Percentiles rank a stretch among this genome's conserved stretches.
phyloP scores from a whole-genome alignment of 495 filamentous ascomycete genomes.

The Friedmanniomyces simplex region DNA sequence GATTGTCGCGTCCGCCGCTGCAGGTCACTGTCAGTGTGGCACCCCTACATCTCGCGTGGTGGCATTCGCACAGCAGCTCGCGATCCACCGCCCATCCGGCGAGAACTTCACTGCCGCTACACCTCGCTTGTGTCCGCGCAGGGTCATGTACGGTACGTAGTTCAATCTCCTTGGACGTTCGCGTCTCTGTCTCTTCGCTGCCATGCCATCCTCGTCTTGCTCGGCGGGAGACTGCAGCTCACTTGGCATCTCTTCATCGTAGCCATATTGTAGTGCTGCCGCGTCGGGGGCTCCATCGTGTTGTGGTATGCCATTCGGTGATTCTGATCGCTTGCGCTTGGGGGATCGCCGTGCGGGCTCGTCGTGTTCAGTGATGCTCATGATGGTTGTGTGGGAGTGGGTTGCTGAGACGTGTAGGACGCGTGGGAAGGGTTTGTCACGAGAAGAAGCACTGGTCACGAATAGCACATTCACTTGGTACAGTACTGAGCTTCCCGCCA shows the following conservation, averaged over 20 bases:
- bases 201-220: background rate
- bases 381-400: background rate
- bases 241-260: conserved; percentile 18
- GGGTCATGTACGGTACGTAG: conserved; percentile 52
- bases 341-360: background rate
- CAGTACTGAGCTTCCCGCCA: no score
- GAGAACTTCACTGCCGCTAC: conserved; percentile 85
- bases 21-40: background rate
- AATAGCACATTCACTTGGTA: no score
- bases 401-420: background rate
- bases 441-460: no score
- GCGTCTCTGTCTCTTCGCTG: conserved; percentile 7
- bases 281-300: background rate
- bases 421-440: no score
- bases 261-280: conserved; percentile 14
- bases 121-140: conserved; percentile 65
- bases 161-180: conserved; percentile 35
- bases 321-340: conserved; percentile 10
- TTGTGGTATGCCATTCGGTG: background rate
- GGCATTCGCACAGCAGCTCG: conserved; percentile 66
- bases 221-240: conserved; percentile 12
- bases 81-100: conserved; percentile 79
- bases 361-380: background rate
- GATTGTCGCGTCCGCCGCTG: conserved; percentile 74
- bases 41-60: background rate